These are phyloP conservation scores for Cordia subcordata DNA, from an alignment of 257 asterid genomes.

Conservation along the genomic window DNA sequence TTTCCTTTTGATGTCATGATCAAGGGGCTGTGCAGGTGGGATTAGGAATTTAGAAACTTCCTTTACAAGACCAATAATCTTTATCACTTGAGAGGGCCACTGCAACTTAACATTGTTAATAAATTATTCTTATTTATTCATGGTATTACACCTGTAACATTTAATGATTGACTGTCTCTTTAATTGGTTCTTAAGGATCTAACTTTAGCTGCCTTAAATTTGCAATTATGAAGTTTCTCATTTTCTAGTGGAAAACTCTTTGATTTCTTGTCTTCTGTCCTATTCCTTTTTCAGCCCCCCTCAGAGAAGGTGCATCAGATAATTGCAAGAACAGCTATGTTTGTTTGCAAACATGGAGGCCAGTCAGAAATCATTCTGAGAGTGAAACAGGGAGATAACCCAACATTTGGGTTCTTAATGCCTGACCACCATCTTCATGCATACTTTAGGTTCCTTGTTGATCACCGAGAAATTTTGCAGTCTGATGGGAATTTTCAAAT, in stretches of 20 bases:
- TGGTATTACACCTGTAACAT: not conserved
- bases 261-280: conserved; percentile 4
- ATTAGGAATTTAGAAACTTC: conserved; percentile 62
- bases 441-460: conserved; percentile 82
- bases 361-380: conserved; percentile 90
- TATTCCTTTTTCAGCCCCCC: conserved; percentile 63
- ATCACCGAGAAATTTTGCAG: conserved; percentile 63
- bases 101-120: conserved; percentile 24
- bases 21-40: conserved; percentile 93
- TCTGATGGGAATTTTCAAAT: conserved; percentile 43
- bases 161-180: conserved; percentile 7
- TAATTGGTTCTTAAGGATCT: conserved; percentile 4
- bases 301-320: conserved; percentile 88
- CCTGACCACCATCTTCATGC: conserved; percentile 85
- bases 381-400: conserved; percentile 94
- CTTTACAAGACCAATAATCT: conserved; percentile 48
- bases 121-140: conserved; percentile 10
- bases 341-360: conserved; percentile 88
- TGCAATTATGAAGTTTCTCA: conserved; percentile 12
- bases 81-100: conserved; percentile 44
- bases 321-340: conserved; percentile 84
- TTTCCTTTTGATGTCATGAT: conserved; percentile 82
- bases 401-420: conserved; percentile 91
- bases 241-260: conserved; percentile 20
- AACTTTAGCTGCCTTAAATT: conserved; percentile 9